Conservation (phyloP, 192 early-diverging fungal species). For the Gryganskiella cystojenkinii region DNA sequence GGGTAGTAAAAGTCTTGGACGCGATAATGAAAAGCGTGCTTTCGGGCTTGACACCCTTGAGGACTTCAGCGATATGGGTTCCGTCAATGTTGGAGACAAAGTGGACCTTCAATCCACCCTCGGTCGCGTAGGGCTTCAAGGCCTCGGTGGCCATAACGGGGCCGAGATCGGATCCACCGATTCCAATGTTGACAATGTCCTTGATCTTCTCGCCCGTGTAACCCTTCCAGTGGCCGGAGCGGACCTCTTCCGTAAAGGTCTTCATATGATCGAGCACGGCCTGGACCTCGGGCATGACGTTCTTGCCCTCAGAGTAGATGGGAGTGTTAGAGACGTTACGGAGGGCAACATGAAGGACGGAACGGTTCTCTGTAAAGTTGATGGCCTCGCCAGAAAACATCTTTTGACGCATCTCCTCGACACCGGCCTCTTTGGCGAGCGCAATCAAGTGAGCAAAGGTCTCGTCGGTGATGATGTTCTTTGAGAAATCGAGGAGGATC, state of each 20-base stretch:
- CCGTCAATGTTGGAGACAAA: slow-evolving; percentile 99
- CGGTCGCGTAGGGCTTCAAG: slow-evolving; percentile 89
- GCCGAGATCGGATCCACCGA: slow-evolving; percentile 97
- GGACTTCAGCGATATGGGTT: slow-evolving; percentile 94
- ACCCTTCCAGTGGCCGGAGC: slow-evolving; percentile 94
- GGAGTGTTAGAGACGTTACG: slow-evolving; percentile 88
- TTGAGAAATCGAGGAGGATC: slow-evolving; percentile 95
- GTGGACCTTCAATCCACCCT: slow-evolving; percentile 80
- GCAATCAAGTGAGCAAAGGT: slow-evolving; percentile 83
- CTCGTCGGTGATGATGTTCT: slow-evolving; percentile 90
- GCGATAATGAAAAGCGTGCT: slow-evolving; percentile 96
- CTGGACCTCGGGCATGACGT: slow-evolving; percentile 97
- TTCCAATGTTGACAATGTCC: slow-evolving; percentile 98
- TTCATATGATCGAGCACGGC: slow-evolving; percentile 95
- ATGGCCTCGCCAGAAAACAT: slow-evolving; percentile 97
- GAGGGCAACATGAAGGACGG: slow-evolving; percentile 95
- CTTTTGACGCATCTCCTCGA: slow-evolving; percentile 88
- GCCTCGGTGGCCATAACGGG: slow-evolving; percentile 99
- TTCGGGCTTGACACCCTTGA: slow-evolving; percentile 88
- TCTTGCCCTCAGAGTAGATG: slow-evolving; percentile 87
- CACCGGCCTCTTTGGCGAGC: slow-evolving; percentile 84
- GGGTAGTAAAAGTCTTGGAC: slow-evolving; percentile 98
- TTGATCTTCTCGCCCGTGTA: slow-evolving; percentile 96
- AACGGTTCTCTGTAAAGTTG: slow-evolving; percentile 97
- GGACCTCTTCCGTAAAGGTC: slow-evolving; percentile 82